These are phyloP conservation scores for Penstemon davidsonii DNA, from an alignment of 257 asterid species.

Conservation along the genomic window DNA sequence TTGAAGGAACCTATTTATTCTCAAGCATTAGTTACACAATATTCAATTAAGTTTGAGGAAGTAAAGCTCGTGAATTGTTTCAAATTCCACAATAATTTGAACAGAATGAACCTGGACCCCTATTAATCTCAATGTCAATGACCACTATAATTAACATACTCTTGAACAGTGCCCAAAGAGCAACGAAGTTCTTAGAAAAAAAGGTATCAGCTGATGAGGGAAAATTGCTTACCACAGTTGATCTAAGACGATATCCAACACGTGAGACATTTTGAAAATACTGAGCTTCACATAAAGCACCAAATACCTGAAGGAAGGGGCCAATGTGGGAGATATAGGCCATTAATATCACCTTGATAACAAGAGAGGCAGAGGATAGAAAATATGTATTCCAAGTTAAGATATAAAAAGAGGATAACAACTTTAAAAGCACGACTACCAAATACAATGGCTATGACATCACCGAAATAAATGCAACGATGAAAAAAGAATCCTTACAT, in stretches of 20 bases:
- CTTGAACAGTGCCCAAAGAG: neutral
- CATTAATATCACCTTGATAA: slow-evolving; percentile 18
- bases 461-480: slow-evolving; percentile 19
- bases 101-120: no score
- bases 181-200: slow-evolving; percentile 7
- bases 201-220: slow-evolving; percentile 11
- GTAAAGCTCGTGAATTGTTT: no score
- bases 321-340: slow-evolving; percentile 17
- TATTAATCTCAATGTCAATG: no score
- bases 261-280: slow-evolving; percentile 97
- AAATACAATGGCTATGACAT: neutral
- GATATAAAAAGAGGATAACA: neutral
- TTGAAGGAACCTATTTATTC: no score
- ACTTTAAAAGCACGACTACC: no score
- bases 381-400: neutral
- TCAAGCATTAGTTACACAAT: no score
- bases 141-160: no score
- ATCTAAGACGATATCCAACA: slow-evolving; percentile 87
- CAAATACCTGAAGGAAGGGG: slow-evolving; percentile 54
- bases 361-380: neutral
- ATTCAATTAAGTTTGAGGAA: no score
- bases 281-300: slow-evolving; percentile 93
- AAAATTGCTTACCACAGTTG: slow-evolving; percentile 73
- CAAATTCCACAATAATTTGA: no score
- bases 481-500: slow-evolving; percentile 35